phyloP scores from a whole-genome alignment of 805 yeast species.

The Starmerella roubikii region DNA sequence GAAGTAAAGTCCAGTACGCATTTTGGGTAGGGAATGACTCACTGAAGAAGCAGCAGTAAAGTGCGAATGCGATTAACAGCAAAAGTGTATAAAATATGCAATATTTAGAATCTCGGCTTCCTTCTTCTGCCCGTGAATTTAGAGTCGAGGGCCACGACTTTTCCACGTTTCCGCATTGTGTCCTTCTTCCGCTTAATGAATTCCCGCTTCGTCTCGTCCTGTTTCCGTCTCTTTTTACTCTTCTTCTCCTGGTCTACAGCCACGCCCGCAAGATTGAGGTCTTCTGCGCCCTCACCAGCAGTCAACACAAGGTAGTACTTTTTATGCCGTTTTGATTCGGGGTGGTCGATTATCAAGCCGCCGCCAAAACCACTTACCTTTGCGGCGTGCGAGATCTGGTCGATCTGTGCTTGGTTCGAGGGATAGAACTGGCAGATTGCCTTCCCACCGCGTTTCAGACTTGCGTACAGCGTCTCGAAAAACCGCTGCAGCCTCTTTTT shows the following conservation, averaged over 20 bases:
- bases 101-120: slow-evolving; percentile 42
- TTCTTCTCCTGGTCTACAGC: slow-evolving; percentile 43
- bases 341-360: slow-evolving; percentile 86
- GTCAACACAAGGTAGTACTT: slow-evolving; percentile 82
- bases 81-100: slow-evolving; percentile 4
- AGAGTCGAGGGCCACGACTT: slow-evolving; percentile 73
- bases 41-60: too few species aligned
- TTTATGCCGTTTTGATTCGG: slow-evolving; percentile 80
- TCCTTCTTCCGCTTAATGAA: slow-evolving; percentile 86
- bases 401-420: slow-evolving; percentile 70
- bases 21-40: neutral
- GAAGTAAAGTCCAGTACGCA: slow-evolving; percentile 39
- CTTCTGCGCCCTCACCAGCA: slow-evolving; percentile 68
- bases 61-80: neutral
- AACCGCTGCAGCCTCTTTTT: slow-evolving; percentile 64
- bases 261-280: slow-evolving; percentile 65
- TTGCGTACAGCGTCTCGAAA: slow-evolving; percentile 76
- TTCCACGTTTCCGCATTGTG: slow-evolving; percentile 81
- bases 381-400: slow-evolving; percentile 67
- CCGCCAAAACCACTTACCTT: slow-evolving; percentile 93
- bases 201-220: slow-evolving; percentile 61
- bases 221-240: slow-evolving; percentile 33
- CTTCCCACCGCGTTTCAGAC: slow-evolving; percentile 86
- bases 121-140: slow-evolving; percentile 83
- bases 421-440: slow-evolving; percentile 97